These are phyloP conservation scores for Anisogramma anomala DNA, from an alignment of 2,329 filamentous ascomycete genomes.

Conservation along the genomic window DNA sequence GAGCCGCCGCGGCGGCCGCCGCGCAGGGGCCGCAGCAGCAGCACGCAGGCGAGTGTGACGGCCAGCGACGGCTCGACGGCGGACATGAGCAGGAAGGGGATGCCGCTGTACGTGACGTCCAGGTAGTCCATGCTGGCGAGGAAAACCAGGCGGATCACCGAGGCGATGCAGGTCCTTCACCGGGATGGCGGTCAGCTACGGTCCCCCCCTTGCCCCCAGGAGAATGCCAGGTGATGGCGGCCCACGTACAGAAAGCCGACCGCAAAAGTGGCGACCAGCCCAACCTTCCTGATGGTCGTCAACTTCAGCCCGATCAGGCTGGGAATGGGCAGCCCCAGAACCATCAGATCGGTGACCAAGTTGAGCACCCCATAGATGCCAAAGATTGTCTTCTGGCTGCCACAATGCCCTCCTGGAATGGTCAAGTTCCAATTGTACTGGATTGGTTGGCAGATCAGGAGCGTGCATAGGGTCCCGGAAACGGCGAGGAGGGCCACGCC, in stretches of 20 bases:
- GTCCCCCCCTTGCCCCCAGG: no score
- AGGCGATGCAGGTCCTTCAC: slow-evolving; percentile 4
- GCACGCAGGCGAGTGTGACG: slow-evolving; percentile 28
- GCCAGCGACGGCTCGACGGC: slow-evolving; percentile 29
- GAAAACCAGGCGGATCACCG: slow-evolving; percentile 4
- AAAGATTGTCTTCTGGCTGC: slow-evolving; percentile 14
- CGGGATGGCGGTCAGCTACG: no score
- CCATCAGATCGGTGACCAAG: slow-evolving; percentile 7
- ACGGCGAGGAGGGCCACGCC: slow-evolving; percentile 15
- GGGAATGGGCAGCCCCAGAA: slow-evolving; percentile 5
- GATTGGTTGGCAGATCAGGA: slow-evolving; percentile 15
- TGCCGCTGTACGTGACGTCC: slow-evolving; percentile 8
- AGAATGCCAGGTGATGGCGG: no score
- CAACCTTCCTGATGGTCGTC: slow-evolving; percentile 1
- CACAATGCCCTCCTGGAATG: slow-evolving; percentile 12
- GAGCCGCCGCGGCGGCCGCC: slow-evolving; percentile 10
- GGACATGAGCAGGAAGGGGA: slow-evolving; percentile 15
- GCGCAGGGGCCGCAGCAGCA: slow-evolving; percentile 30
- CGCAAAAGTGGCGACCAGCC: slow-evolving; percentile 4
- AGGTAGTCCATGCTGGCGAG: slow-evolving; percentile 6
- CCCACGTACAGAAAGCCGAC: slow-evolving; percentile 5
- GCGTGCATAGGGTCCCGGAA: slow-evolving; percentile 14
- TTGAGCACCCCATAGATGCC: slow-evolving; percentile 11
- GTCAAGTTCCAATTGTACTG: slow-evolving; percentile 21
- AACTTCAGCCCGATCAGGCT: slow-evolving; percentile 6